Percentiles rank a stretch among this genome's conserved stretches.
phyloP scores from a whole-genome alignment of 345 rosid species.

The Brassica cretica region DNA sequence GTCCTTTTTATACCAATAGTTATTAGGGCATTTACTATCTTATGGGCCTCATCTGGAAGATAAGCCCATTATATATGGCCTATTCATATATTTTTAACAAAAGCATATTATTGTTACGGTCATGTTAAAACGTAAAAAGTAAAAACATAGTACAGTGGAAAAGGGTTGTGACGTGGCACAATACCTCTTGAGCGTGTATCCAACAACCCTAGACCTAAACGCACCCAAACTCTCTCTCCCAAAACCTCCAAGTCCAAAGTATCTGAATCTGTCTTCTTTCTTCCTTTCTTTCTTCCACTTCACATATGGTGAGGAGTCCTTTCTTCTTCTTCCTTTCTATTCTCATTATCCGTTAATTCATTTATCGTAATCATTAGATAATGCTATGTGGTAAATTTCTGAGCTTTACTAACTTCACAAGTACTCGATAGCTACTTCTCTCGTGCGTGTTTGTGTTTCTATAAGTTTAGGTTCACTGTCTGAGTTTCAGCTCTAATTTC shows the following conservation, averaged over 20 bases:
- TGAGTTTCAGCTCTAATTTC: not conserved
- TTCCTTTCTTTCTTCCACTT: not conserved
- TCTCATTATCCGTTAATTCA: not conserved
- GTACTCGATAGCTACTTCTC: not conserved
- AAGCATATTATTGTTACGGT: not conserved
- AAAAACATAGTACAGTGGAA: not conserved
- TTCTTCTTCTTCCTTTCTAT: not conserved
- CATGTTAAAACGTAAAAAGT: not conserved
- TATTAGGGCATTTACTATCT: conserved; percentile 8
- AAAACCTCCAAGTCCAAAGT: conserved; percentile 3
- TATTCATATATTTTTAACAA: not conserved
- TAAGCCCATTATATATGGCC: not conserved
- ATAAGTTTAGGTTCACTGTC: not conserved
- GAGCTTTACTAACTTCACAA: not conserved
- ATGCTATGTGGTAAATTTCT: not conserved
- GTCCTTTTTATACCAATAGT: not conserved
- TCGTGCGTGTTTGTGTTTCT: not conserved
- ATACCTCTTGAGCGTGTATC: not conserved
- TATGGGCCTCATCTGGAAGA: not conserved
- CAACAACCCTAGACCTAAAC: conserved; percentile 20
- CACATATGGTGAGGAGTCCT: not conserved
- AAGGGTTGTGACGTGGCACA: not conserved
- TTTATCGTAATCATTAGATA: not conserved
- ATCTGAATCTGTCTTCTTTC: not conserved
- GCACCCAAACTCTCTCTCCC: not conserved